These are phyloP conservation scores for Coprinopsis sp. DNA, from an alignment of 768 basidiomycete genomes.

Conservation along the genomic window DNA sequence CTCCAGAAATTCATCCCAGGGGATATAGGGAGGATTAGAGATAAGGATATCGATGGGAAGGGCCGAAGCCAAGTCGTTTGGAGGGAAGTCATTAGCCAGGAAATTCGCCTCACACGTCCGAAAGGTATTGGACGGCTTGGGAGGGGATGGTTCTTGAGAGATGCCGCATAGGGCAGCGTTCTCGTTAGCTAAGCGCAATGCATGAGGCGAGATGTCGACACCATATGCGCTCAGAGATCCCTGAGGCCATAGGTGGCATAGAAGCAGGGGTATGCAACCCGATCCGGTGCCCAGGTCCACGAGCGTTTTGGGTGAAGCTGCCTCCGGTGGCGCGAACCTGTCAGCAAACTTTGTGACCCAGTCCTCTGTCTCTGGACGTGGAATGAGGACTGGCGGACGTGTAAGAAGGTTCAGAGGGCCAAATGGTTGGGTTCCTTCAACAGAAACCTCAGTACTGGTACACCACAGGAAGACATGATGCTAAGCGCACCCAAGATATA, in stretches of 20 bases:
- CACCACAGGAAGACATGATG: conserved; percentile 1
- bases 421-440: conserved; percentile 78
- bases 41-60: conserved; percentile 73
- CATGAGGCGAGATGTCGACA: conserved; percentile 64
- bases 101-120: conserved; percentile 36
- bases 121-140: conserved; percentile 35
- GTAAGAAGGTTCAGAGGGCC: conserved; percentile 72
- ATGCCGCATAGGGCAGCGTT: conserved; percentile 42
- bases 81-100: conserved; percentile 41
- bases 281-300: conserved; percentile 93
- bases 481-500: conserved; percentile 74
- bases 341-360: conserved; percentile 65
- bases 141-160: conserved; percentile 21
- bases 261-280: conserved; percentile 86
- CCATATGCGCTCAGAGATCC: conserved; percentile 53
- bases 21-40: conserved; percentile 85
- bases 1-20: conserved; percentile 53
- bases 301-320: conserved; percentile 36
- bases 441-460: conserved; percentile 13
- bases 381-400: conserved; percentile 83
- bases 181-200: conserved; percentile 47
- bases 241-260: conserved; percentile 61
- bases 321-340: conserved; percentile 27
- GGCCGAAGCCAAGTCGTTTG: conserved; percentile 15
- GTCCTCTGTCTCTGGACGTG: conserved; percentile 91